A percentile compares a stretch with the other conserved stretches of the same genome.
phyloP scores from a whole-genome alignment of 1,139 yeast genomes.

The Geotrichum cucujoidarum region DNA sequence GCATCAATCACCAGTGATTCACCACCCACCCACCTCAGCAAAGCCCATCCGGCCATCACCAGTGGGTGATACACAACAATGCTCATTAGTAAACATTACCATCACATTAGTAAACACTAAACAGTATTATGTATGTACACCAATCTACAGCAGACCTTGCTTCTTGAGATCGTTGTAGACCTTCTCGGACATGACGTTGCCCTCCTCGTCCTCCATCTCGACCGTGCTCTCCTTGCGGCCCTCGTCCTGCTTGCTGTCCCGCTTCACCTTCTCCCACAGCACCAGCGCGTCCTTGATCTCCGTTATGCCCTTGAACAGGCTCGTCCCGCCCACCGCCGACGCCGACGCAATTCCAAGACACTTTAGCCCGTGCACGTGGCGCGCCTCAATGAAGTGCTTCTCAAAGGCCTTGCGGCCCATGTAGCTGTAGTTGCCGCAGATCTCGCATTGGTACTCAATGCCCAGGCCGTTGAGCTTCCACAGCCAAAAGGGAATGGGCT shows the following conservation, averaged over 20 bases:
- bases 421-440: constrained; percentile 74
- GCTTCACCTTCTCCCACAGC: constrained; percentile 49
- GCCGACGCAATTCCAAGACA: constrained; percentile 65
- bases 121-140: not conserved
- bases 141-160: constrained; percentile 60
- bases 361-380: constrained; percentile 69
- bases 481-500: constrained; percentile 90
- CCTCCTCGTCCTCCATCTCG: constrained; percentile 88
- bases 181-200: constrained; percentile 82
- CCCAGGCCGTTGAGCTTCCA: constrained; percentile 86
- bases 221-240: constrained; percentile 52
- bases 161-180: constrained; percentile 79
- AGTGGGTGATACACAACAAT: too few relatives aligned
- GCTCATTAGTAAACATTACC: too few relatives aligned
- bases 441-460: constrained; percentile 69
- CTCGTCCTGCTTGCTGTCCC: constrained; percentile 39
- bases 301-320: constrained; percentile 62
- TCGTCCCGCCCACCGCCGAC: too few relatives aligned
- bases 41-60: too few relatives aligned
- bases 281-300: constrained; percentile 61
- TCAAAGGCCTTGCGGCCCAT: constrained; percentile 70
- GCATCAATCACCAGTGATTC: too few relatives aligned
- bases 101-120: not conserved
- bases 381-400: constrained; percentile 64
- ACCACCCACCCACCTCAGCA: too few relatives aligned